Evolutionary conservation across 805 yeast genomes (phyloP), one percentile per base, ranked within the genome.

Genomic region (Priceomyces medius): DNA sequence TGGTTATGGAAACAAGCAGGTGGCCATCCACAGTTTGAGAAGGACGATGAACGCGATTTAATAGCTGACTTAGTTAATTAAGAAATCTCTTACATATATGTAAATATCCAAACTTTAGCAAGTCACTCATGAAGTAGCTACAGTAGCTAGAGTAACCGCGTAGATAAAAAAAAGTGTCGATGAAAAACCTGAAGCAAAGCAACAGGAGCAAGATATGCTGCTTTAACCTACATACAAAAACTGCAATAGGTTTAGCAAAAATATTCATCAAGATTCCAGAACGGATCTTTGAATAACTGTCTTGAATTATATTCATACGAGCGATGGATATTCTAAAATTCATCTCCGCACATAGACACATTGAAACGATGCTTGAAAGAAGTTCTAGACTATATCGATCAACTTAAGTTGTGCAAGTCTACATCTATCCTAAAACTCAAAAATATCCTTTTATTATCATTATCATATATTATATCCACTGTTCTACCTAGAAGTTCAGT

Each of bases 1-100:
- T 90, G 96, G 96, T 64, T 90, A 40, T 88, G 95, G 93, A 82
- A 75, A 50, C 63, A 73, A 50, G 79, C 76, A 1, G 77, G 77
- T 0, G 80, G 44, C 49, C 57, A 52, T 44, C 51, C 62, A 46
- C 48, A 47, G 8, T 19, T 13, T 10, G 31, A 38, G 37, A 34
- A 48, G 35, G 49, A 46, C 16, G 65, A 60, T 40, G 64, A 58
- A 32, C n/a, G n/a, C n/a, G 65, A 65, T 6, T 45, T 50, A 28
- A 51, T 65, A 10, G 50, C 57, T 23, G 45, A 35, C 16, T 12
- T 31, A 31, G n/a, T 16, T 16, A 16, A 20, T 14, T 12, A 20
- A 14, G 14, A 14, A 10, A 24, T 8, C 10, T 20, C 21, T 13
- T n/a, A 17, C 16, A 32, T 20, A 32, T 24, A 37, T 41, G 46